Base-by-base conservation (phyloP, 169 alveolate genomes). In the Plasmodium cynomolgi region DNA sequence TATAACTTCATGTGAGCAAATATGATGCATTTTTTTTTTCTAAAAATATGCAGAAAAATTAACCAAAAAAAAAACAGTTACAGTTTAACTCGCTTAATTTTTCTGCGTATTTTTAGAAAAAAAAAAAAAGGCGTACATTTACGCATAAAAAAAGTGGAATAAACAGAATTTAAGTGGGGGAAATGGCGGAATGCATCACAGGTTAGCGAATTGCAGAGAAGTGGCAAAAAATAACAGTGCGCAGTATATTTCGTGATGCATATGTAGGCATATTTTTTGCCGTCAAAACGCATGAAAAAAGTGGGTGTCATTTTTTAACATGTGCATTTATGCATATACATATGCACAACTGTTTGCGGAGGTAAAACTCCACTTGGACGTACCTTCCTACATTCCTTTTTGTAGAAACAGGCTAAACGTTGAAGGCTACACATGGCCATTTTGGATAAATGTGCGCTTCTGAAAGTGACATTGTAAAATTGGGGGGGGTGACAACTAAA, bases 91-190 rank as follows among this genome's bases (percentile, higher is more conserved):
- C 5, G 11, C 23, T 34, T 37, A 62, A 39, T 11, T 39, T 33
- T 79, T 39, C 72, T 79, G 84, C 84, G 29, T 34, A 37, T 79
- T 79, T 31, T 79, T 39, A 33, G 29, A 79, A 79, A 31, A 80
- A 80, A 79, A 79, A 34, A 80, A 39, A 80, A 80, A 41, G 5
- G 73, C 71, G 84, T 31, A 41, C 1, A 37, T 31, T 37, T 80
- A 11, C 56, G 72, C 71, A 31, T 17, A 80, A n/a, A 80, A 73
- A 80, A 9, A 41, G 73, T 80, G 31, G 29, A 37, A 80, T 41
- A 44, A 39, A 41, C 29, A 37, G 58, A 23, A 80, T 39, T 80
- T 68, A 68, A 68, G 37, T 23, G 77, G 77, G 77, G 77, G 37
- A 20, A 20, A 68, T 68, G n/a, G 37, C 77, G 37, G 37, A 68